These are phyloP conservation scores for Mycena belliarum DNA, from an alignment of 768 basidiomycete species.

Conservation along the genomic window DNA sequence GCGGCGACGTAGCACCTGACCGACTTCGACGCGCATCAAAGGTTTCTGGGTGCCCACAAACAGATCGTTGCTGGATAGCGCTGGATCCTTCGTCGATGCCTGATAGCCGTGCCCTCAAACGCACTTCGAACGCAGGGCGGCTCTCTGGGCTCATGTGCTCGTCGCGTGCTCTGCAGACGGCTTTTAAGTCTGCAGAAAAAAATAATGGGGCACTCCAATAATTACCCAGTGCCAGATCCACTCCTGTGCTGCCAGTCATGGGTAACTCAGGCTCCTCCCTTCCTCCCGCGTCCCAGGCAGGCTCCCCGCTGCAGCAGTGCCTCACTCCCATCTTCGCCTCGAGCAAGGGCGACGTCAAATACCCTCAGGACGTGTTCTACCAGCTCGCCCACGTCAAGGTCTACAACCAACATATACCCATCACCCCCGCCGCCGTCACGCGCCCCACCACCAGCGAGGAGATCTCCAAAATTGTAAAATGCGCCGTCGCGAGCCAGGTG, in stretches of 20 bases:
- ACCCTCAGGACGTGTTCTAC: constrained; percentile 15
- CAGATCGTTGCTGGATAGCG: no score
- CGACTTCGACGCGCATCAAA: no score
- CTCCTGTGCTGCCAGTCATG: neutral
- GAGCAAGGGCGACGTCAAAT: constrained; percentile 4
- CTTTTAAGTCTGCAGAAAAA: no score
- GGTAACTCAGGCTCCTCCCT: neutral
- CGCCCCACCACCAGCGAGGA: constrained; percentile 17
- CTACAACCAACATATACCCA: constrained; percentile 18
- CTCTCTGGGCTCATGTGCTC: no score
- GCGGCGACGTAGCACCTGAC: no score
- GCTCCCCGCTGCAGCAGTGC: constrained; percentile 17
- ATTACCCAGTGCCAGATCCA: neutral
- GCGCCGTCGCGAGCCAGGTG: no score
- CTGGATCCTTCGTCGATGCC: no score
- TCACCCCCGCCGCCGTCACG: constrained; percentile 27
- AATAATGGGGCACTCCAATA: neutral
- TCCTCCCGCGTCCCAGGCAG: constrained; percentile 3
- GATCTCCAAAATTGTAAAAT: neutral
- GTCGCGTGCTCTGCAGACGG: no score
- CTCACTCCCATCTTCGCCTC: constrained; percentile 16
- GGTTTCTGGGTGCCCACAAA: no score
- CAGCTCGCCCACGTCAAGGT: constrained; percentile 13
- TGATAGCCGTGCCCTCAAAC: no score
- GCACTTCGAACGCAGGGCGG: no score